Evolutionary conservation across 1,284 basidiomycete species (phyloP).

Genomic region (Sporisorium scitamineum): DNA sequence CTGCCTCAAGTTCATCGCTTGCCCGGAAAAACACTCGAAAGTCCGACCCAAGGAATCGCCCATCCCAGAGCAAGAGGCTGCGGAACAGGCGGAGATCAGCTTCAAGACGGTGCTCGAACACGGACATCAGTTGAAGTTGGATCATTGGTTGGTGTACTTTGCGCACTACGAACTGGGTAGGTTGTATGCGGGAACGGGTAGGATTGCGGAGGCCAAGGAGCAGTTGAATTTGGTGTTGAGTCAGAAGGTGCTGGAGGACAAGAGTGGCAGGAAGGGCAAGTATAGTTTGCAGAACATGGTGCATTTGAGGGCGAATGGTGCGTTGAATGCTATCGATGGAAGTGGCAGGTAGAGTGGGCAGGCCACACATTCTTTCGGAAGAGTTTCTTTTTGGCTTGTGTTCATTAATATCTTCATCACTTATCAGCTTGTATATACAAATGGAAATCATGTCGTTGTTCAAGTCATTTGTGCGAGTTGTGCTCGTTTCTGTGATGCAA

Average conservation of each 20-base stretch:
- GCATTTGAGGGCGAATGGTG: conserved; percentile 63
- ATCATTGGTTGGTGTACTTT: conserved; percentile 69
- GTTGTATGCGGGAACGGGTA: conserved; percentile 52
- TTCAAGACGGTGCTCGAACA: conserved; percentile 60
- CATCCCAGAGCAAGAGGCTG: conserved; percentile 59
- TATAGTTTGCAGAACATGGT: conserved; percentile 69
- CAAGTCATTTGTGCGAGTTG: background rate
- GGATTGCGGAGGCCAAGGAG: conserved; percentile 48
- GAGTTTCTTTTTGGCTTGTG: background rate
- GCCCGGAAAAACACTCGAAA: conserved; percentile 64
- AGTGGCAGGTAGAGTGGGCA: conserved; percentile 27
- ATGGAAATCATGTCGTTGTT: background rate
- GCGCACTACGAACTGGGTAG: conserved; percentile 67
- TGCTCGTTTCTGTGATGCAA: background rate
- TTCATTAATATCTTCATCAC: background rate
- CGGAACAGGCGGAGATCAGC: conserved; percentile 57
- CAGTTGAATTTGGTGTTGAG: conserved; percentile 60
- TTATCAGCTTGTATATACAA: conserved; percentile 1
- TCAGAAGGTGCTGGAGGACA: conserved; percentile 63
- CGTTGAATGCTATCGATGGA: conserved; percentile 49
- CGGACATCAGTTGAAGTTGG: conserved; percentile 52
- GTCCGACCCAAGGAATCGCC: conserved; percentile 45
- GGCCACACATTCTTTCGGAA: background rate
- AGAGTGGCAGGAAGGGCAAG: conserved; percentile 62
- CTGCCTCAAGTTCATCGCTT: conserved; percentile 65